A percentile compares a stretch with the other conserved stretches of the same genome.
phyloP scores from a whole-genome alignment of 1,139 yeast species.

The Sugiyamaella japonica region DNA sequence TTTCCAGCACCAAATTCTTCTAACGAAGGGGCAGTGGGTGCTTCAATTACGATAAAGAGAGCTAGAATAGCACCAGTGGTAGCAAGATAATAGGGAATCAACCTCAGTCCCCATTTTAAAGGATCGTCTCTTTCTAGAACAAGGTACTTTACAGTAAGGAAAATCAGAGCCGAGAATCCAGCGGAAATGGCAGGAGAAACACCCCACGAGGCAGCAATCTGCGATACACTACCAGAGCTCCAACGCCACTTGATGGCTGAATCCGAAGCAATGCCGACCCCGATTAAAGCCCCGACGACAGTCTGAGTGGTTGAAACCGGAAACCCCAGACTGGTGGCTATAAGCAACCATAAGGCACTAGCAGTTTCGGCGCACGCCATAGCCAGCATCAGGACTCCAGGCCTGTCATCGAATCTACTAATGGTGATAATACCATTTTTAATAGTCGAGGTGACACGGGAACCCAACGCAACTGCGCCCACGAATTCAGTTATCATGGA shows the following conservation, averaged over 20 bases:
- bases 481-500: conserved; percentile 69
- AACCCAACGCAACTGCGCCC: conserved; percentile 74
- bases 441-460: conserved; percentile 69
- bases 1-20: conserved; percentile 26
- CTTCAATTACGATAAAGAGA: conserved; percentile 46
- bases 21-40: conserved; percentile 28
- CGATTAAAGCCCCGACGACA: conserved; percentile 74
- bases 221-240: conserved; percentile 57
- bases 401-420: conserved; percentile 50
- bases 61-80: conserved; percentile 63
- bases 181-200: conserved; percentile 79
- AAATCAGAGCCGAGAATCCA: conserved; percentile 56
- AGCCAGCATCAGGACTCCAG: conserved; percentile 70
- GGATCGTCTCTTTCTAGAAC: conserved; percentile 62
- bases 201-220: conserved; percentile 78
- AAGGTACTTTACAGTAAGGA: conserved; percentile 57
- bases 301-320: conserved; percentile 83
- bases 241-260: conserved; percentile 69
- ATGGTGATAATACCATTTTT: conserved; percentile 61
- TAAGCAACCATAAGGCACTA: conserved; percentile 68
- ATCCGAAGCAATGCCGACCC: conserved; percentile 73
- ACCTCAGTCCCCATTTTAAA: conserved; percentile 53
- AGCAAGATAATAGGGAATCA: conserved; percentile 64
- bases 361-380: conserved; percentile 78
- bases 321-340: conserved; percentile 67